Base-by-base conservation (phyloP, 164 flowering plant genomes). In the Malania oleifera region DNA sequence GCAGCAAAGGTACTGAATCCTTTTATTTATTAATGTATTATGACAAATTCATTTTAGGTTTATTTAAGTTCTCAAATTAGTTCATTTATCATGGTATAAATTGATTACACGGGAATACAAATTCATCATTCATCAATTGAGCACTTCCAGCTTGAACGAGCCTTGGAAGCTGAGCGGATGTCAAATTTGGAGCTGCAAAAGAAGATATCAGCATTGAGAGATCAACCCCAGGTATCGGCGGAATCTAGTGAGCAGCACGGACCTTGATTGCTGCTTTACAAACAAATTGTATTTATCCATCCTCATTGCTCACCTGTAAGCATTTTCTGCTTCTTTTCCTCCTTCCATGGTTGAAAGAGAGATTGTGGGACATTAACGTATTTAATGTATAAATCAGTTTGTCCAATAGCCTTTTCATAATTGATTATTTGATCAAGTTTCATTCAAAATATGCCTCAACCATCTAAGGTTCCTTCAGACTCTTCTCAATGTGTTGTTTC, bases 1-100 rank as follows among this genome's bases (percentile, higher is more conserved):
- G 91, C 97, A 45, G 98, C 99, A 0, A 95, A 91, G 97, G 99
- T 95, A 83, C 63, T 40, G 31, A 4, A 45, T 45, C 24, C 22
- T 44, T 20, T 20, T 9, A 34, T 54, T 31, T 22, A 17, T 2
- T 14, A 5, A 49, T 5, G 5, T 44, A 44, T 5, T 19, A 44
- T 14, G 5, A 44, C 5, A 23, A 44, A 10, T 40, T 34, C 11
- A 20, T 17, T 39, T 5, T 44, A 3, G 8, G 3, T 35, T 29
- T 4, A 8, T 1, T 56, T n/a, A n/a, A n/a, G 11, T 17, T 14
- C 3, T 22, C 20, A 18, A 9, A 31, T 4, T 31, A 4, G 37
- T 39, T 22, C 27, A 41, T 23, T 15, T 6, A 7, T 46, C 3
- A 23, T 40, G 1, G 15, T 49, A 48, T 52, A 19, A 39, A 14